Percentiles rank a stretch among this genome's conserved stretches.
These are phyloP conservation scores for Neurospora sp. DNA, from an alignment of 495 filamentous ascomycete genomes.

Conservation along the genomic window DNA sequence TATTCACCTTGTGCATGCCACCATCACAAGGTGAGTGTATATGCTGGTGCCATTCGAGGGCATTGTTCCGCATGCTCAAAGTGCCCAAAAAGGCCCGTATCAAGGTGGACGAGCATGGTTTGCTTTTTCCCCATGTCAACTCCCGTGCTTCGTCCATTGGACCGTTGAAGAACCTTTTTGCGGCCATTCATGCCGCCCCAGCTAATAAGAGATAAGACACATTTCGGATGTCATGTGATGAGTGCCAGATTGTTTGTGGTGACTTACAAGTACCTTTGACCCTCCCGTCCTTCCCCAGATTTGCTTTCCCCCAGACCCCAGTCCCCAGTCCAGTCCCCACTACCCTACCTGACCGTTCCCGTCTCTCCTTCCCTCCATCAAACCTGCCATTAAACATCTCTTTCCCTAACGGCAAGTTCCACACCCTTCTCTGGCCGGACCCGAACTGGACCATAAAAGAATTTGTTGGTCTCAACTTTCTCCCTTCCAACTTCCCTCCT, in stretches of 20 bases:
- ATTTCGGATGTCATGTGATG: not conserved
- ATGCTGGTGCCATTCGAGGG: not conserved
- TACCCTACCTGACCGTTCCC: not conserved
- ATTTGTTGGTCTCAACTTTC: not conserved
- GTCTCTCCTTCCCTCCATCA: not conserved
- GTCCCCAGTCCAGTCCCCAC: not conserved
- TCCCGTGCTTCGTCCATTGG: not conserved
- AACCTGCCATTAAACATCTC: not conserved
- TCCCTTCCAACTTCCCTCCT: not conserved
- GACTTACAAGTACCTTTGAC: not conserved
- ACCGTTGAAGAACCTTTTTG: not conserved
- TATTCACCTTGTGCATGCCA: not conserved
- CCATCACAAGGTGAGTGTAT: not conserved
- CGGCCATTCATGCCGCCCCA: not conserved
- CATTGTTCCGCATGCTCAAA: not conserved
- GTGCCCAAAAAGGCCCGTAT: not conserved
- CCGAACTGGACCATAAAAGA: not conserved
- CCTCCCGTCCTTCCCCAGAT: not conserved
- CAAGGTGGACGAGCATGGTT: not conserved
- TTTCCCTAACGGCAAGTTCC: not conserved
- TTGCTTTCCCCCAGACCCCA: not conserved
- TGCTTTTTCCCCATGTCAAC: not conserved
- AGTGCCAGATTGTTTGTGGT: not conserved
- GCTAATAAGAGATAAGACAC: not conserved
- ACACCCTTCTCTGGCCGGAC: not conserved